Conservation (phyloP, 1,139 yeast genomes). For the Suhomyces bokatorum region DNA sequence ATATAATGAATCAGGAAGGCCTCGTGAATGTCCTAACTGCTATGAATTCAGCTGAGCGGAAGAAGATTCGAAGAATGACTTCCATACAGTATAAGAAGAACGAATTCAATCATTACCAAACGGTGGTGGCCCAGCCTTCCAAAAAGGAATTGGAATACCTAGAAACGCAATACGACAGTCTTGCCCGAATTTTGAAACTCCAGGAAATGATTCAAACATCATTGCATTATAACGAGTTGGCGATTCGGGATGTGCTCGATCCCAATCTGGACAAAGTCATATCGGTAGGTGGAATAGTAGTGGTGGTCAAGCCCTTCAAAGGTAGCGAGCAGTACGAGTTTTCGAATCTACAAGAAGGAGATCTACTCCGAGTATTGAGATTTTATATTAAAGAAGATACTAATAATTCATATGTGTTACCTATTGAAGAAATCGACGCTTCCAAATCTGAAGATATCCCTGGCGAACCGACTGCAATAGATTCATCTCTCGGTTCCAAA, state of each 20-base stretch:
- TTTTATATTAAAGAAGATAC: conserved; percentile 21
- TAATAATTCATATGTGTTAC: not conserved
- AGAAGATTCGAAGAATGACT: conserved; percentile 11
- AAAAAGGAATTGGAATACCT: conserved; percentile 15
- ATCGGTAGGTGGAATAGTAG: conserved; percentile 36
- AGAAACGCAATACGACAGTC: conserved; percentile 26
- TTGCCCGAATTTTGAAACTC: conserved; percentile 31
- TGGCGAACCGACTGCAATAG: too few species aligned
- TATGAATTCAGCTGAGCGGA: not conserved
- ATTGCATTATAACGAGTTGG: conserved; percentile 12
- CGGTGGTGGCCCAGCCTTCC: conserved; percentile 20
- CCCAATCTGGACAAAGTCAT: conserved; percentile 31
- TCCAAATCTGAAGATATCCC: not conserved
- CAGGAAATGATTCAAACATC: conserved; percentile 26
- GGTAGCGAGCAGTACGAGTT: conserved; percentile 28
- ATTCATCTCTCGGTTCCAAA: too few species aligned
- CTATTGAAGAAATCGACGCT: not conserved
- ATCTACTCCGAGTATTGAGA: conserved; percentile 32
- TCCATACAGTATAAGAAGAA: conserved; percentile 14
- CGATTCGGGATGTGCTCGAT: conserved; percentile 31
- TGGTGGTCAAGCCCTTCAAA: conserved; percentile 35
- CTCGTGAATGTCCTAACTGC: conserved; percentile 10
- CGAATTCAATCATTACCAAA: conserved; percentile 8
- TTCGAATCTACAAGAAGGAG: conserved; percentile 33
- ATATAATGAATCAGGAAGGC: conserved; percentile 18